Evolutionary conservation across 225 moss, liverwort and hornwort species (phyloP).

Genomic region (Pseudisothecium myosuroides): DNA sequence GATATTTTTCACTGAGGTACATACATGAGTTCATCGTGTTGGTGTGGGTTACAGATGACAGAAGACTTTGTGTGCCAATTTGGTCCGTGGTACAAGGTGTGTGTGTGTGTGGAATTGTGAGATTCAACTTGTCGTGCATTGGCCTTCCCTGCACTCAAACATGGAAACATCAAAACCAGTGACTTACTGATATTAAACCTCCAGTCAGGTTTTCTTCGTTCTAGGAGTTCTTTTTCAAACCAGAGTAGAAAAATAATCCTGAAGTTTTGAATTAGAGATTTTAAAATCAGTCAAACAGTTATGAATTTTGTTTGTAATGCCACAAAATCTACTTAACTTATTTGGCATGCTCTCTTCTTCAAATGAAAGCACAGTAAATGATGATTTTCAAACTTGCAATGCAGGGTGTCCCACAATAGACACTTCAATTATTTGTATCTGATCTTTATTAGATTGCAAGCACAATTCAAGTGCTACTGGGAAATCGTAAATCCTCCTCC

Average conservation of each 20-base stretch:
- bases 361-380: not conserved
- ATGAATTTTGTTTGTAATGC: not conserved
- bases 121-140: not conserved
- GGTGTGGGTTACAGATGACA: not conserved
- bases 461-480: not conserved
- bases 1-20: not conserved
- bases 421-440: not conserved
- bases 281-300: not conserved
- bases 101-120: not conserved
- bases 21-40: not conserved
- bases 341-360: not conserved
- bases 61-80: not conserved
- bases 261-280: not conserved
- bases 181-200: too few relatives aligned
- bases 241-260: not conserved
- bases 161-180: not conserved
- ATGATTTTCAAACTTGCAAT: not conserved
- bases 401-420: not conserved
- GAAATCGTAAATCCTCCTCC: not conserved
- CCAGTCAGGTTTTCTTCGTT: not conserved
- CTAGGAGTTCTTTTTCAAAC: too few relatives aligned
- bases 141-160: not conserved
- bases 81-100: not conserved
- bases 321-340: not conserved
- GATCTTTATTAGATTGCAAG: not conserved